These are phyloP conservation scores for Trypethelium eluteriae DNA, from an alignment of 495 filamentous ascomycete species.

Conservation along the genomic window DNA sequence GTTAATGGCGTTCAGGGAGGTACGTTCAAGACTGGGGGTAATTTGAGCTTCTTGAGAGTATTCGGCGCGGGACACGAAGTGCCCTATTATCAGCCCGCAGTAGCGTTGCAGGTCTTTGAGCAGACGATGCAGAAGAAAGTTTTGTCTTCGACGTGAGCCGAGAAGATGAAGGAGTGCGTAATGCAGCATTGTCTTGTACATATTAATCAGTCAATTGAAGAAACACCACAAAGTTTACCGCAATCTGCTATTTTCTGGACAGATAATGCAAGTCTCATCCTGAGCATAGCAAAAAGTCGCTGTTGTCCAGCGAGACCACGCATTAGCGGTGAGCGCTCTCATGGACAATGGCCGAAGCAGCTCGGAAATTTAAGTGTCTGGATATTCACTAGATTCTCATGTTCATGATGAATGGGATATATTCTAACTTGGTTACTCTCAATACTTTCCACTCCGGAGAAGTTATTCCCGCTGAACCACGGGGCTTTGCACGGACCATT, in stretches of 20 bases:
- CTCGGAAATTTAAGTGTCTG: no score
- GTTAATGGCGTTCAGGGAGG: slow-evolving; percentile 43
- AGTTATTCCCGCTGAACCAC: background rate
- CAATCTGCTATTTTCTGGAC: no score
- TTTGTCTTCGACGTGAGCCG: slow-evolving; percentile 33
- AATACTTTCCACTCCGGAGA: background rate
- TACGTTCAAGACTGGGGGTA: slow-evolving; percentile 45
- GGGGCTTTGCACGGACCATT: background rate
- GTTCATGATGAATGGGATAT: background rate
- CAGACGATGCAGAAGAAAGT: slow-evolving; percentile 42
- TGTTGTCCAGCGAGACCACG: no score
- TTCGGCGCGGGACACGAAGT: slow-evolving; percentile 49
- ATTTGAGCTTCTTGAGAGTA: slow-evolving; percentile 46
- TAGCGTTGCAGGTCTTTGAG: slow-evolving; percentile 45
- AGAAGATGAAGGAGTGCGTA: no score
- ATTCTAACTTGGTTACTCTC: background rate
- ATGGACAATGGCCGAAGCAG: no score
- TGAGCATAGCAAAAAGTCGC: no score
- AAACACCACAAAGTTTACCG: background rate
- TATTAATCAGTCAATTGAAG: background rate
- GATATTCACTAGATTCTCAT: background rate
- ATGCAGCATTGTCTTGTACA: background rate
- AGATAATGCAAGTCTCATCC: no score
- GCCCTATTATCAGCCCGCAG: slow-evolving; percentile 44
- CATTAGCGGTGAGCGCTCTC: no score